phyloP scores from a whole-genome alignment of 2,329 filamentous ascomycete species.

The Fusarium sp. region DNA sequence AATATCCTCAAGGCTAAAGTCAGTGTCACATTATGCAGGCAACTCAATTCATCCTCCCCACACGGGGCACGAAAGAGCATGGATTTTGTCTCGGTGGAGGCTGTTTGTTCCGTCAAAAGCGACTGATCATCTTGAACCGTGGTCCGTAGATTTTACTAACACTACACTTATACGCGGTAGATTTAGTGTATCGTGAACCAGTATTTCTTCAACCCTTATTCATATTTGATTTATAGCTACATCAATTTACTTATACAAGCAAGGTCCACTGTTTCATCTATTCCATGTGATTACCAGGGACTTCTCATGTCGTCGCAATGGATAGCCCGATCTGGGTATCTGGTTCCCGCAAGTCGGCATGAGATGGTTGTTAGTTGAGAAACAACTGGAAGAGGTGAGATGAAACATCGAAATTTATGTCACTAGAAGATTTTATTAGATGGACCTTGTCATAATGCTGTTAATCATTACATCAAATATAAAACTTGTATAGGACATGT shows the following conservation, averaged over 20 bases:
- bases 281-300: conserved; percentile 14
- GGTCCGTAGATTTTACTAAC: not conserved
- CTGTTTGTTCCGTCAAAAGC: not conserved
- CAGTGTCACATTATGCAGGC: not conserved
- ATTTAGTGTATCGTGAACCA: too few species aligned
- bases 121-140: not conserved
- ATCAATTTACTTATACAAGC: not conserved
- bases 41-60: not conserved
- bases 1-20: not conserved
- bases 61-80: not conserved
- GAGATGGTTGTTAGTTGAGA: not conserved
- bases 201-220: not conserved
- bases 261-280: not conserved
- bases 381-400: not conserved
- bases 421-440: not conserved
- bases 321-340: not conserved
- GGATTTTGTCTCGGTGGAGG: not conserved
- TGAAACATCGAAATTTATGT: not conserved
- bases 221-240: not conserved
- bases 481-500: not conserved
- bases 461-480: too few species aligned
- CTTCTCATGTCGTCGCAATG: not conserved
- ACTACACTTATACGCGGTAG: not conserved
- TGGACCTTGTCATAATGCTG: not conserved
- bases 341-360: conserved; percentile 14